Evolutionary conservation across 1,139 yeast genomes (phyloP).

Genomic region (Saccharomyces pastorianus): DNA sequence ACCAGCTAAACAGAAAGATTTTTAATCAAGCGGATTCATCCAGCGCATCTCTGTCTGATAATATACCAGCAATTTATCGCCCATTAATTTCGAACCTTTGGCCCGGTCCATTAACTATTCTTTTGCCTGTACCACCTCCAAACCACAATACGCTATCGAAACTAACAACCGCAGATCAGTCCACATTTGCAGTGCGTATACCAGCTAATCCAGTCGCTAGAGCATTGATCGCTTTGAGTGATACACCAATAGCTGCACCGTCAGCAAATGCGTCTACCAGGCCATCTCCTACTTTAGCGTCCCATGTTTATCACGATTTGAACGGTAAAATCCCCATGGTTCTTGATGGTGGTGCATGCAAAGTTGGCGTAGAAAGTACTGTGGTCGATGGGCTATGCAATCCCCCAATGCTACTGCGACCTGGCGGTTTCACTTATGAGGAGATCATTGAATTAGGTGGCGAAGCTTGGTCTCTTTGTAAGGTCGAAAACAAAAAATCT

Average conservation of each 20-base stretch:
- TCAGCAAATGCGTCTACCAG: slow-evolving; percentile 94
- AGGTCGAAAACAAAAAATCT: slow-evolving; percentile 51
- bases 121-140: slow-evolving; percentile 51
- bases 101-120: slow-evolving; percentile 94
- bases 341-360: slow-evolving; percentile 81
- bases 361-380: slow-evolving; percentile 91
- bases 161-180: slow-evolving; percentile 76
- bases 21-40: slow-evolving; percentile 25
- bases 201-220: slow-evolving; percentile 86
- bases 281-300: slow-evolving; percentile 87
- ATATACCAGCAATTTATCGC: slow-evolving; percentile 59
- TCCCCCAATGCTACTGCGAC: slow-evolving; percentile 86
- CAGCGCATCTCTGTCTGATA: slow-evolving; percentile 19
- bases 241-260: slow-evolving; percentile 92
- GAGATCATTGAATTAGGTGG: slow-evolving; percentile 62
- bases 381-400: slow-evolving; percentile 79
- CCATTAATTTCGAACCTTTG: slow-evolving; percentile 61
- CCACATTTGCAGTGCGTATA: slow-evolving; percentile 84
- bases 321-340: slow-evolving; percentile 75
- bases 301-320: slow-evolving; percentile 75
- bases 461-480: slow-evolving; percentile 50
- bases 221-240: slow-evolving; percentile 79
- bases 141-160: slow-evolving; percentile 49
- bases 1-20: slow-evolving; percentile 54
- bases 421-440: slow-evolving; percentile 87